Conservation (phyloP, 805 yeast genomes). For the Candida ficus region DNA sequence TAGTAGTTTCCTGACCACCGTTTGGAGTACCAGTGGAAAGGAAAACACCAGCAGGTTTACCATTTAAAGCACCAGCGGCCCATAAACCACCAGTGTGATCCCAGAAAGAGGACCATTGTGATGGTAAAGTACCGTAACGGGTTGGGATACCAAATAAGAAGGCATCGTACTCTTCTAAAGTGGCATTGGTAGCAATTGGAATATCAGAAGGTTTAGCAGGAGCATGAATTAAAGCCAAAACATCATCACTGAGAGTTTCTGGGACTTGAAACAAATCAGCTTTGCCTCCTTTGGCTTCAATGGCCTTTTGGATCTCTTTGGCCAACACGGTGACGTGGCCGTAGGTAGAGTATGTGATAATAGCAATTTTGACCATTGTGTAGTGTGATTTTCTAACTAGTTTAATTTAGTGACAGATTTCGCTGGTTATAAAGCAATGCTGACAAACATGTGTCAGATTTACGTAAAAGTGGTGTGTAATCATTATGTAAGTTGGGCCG, state of each 20-base stretch:
- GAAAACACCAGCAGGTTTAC: constrained; percentile 71
- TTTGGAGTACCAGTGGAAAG: constrained; percentile 68
- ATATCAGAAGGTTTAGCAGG: constrained; percentile 47
- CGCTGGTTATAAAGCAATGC: no score
- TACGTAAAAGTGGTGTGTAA: no score
- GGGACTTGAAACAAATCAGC: constrained; percentile 77
- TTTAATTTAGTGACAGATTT: no score
- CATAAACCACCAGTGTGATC: constrained; percentile 74
- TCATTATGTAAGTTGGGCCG: no score
- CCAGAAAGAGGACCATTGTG: constrained; percentile 74
- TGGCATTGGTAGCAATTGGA: constrained; percentile 55
- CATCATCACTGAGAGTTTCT: constrained; percentile 65
- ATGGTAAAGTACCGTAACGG: constrained; percentile 69
- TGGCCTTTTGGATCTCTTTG: constrained; percentile 61
- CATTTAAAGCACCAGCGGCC: constrained; percentile 64
- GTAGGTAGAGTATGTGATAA: constrained; percentile 75
- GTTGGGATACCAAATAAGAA: constrained; percentile 79
- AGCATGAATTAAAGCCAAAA: constrained; percentile 61
- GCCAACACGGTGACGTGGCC: constrained; percentile 74
- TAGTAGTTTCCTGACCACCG: constrained; percentile 78
- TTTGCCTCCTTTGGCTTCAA: constrained; percentile 56
- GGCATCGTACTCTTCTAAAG: constrained; percentile 61
- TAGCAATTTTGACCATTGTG: constrained; percentile 21
- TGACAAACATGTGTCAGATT: no score
- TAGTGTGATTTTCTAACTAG: no score